These are phyloP conservation scores for Casuarina cunninghamiana DNA, from an alignment of 306 rosid species.

Conservation along the genomic window DNA sequence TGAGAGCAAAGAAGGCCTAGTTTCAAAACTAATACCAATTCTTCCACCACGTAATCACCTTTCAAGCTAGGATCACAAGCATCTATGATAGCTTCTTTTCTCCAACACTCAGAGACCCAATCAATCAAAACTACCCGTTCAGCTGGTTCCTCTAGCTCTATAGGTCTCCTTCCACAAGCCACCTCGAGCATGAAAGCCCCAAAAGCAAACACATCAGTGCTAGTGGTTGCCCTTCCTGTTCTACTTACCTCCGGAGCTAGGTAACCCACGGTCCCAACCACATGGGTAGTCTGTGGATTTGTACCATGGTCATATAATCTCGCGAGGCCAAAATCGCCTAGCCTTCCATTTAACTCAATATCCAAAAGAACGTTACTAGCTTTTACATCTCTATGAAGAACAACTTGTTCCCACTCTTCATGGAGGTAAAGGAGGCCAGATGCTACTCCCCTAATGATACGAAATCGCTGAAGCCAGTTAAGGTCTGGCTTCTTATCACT, in stretches of 20 bases:
- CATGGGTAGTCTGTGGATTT: too few relatives aligned
- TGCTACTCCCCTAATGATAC: background rate
- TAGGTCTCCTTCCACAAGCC: slow-evolving; percentile 25
- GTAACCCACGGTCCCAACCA: too few relatives aligned
- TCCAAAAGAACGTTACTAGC: slow-evolving; percentile 23
- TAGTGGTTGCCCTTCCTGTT: background rate
- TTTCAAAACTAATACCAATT: slow-evolving; percentile 53
- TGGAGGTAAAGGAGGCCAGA: slow-evolving; percentile 19
- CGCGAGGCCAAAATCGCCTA: slow-evolving; percentile 46
- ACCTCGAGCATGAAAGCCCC: slow-evolving; percentile 72
- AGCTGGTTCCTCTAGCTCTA: too few relatives aligned
- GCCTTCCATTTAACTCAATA: slow-evolving; percentile 53
- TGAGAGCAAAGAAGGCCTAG: slow-evolving; percentile 42
- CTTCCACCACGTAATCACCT: slow-evolving; percentile 27
- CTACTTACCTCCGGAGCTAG: too few relatives aligned
- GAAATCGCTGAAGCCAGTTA: too few relatives aligned
- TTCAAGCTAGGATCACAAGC: slow-evolving; percentile 51
- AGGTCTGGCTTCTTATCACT: too few relatives aligned
- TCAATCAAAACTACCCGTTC: too few relatives aligned
- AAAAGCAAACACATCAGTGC: slow-evolving; percentile 62
- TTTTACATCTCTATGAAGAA: too few relatives aligned
- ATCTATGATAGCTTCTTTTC: slow-evolving; percentile 28
- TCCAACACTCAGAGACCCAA: too few relatives aligned
- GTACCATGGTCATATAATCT: too few relatives aligned
- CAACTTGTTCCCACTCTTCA: slow-evolving; percentile 36